Percentiles rank a stretch among this genome's conserved stretches.
phyloP scores from a whole-genome alignment of 441 rosid species.

The Euphorbia celastroides region DNA sequence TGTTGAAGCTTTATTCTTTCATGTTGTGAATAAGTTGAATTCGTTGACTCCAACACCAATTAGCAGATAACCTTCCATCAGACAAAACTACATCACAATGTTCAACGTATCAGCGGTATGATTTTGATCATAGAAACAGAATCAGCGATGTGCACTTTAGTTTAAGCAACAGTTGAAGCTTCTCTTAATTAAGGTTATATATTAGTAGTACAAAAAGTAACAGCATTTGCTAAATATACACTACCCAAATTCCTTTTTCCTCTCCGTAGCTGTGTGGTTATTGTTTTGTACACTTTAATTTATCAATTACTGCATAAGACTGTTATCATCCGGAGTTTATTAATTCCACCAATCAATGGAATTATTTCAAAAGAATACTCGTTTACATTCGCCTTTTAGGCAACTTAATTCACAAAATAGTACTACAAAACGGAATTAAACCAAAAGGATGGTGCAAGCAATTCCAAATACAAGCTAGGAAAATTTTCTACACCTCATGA shows the following conservation, averaged over 20 bases:
- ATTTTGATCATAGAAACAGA: too few relatives aligned
- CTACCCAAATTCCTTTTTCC: neutral
- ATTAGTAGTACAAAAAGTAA: neutral
- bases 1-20: too few relatives aligned
- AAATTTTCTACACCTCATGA: too few relatives aligned
- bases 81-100: too few relatives aligned
- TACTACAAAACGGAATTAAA: too few relatives aligned
- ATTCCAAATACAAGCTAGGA: too few relatives aligned
- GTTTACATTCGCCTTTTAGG: neutral
- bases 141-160: neutral
- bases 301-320: neutral
- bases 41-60: too few relatives aligned
- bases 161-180: neutral
- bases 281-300: neutral
- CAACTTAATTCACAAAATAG: neutral
- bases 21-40: too few relatives aligned
- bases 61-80: too few relatives aligned
- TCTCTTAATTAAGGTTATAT: too few relatives aligned
- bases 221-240: neutral
- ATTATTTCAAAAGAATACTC: neutral
- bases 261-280: conserved; percentile 8
- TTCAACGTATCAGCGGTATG: too few relatives aligned
- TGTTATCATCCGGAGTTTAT: neutral
- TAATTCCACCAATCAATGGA: neutral
- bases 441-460: too few relatives aligned